Evolutionary conservation across 2,329 filamentous ascomycete species (phyloP).

Genomic region (Xylaria arbuscula): DNA sequence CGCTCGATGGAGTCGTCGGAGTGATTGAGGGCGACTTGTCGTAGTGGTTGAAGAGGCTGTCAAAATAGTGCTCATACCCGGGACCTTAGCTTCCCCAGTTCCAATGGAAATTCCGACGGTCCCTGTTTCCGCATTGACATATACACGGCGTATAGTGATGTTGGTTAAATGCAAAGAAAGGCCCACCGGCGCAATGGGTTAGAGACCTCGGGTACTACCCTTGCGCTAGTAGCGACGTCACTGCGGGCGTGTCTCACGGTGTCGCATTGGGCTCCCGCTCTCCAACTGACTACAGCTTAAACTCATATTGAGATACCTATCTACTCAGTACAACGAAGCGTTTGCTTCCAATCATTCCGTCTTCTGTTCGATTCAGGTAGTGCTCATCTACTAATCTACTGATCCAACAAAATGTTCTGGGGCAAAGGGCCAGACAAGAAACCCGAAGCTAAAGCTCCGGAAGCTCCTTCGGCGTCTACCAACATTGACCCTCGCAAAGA

Average conservation of each 20-base stretch:
- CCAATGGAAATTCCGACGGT: conserved; percentile 44
- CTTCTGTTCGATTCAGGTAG: background rate
- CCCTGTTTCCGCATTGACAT: conserved; percentile 27
- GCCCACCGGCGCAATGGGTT: too few relatives aligned
- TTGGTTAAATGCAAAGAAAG: conserved; percentile 26
- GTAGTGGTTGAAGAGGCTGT: conserved; percentile 41
- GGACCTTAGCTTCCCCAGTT: conserved; percentile 16
- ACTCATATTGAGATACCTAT: background rate
- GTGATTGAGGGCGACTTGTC: conserved; percentile 36
- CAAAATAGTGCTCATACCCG: conserved; percentile 49
- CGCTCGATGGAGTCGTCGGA: conserved; percentile 41
- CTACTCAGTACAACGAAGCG: background rate
- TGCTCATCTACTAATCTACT: background rate
- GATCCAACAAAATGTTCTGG: conserved; percentile 47
- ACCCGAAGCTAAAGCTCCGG: conserved; percentile 45
- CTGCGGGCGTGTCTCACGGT: background rate
- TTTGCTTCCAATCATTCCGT: background rate
- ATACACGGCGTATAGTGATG: conserved; percentile 28
- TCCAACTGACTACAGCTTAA: background rate
- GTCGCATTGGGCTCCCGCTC: conserved; percentile 6
- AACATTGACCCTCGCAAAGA: conserved; percentile 48
- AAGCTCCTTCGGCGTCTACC: conserved; percentile 40
- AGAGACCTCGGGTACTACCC: background rate
- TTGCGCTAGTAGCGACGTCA: background rate
- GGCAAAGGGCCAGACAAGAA: conserved; percentile 49